Percentiles rank a stretch among this genome's conserved stretches.
These are phyloP conservation scores for Graphilbum fragrans DNA, from an alignment of 2,329 filamentous ascomycete genomes.

Conservation along the genomic window DNA sequence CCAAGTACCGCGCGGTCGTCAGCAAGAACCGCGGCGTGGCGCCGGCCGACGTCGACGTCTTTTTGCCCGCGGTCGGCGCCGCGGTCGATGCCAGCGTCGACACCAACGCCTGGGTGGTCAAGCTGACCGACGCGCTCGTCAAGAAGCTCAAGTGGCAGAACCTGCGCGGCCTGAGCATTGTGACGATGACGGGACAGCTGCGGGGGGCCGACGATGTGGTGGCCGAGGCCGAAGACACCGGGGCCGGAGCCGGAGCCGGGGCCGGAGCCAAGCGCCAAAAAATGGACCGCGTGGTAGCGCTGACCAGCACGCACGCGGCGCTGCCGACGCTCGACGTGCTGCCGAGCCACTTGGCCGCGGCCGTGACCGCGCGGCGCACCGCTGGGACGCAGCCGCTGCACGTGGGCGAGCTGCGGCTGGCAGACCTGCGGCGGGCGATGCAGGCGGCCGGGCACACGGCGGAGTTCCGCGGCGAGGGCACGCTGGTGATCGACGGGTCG, in stretches of 20 bases:
- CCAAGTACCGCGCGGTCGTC: conserved; percentile 63
- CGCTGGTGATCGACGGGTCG: conserved; percentile 73
- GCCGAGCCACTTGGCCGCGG: conserved; percentile 40
- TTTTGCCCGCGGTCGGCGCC: conserved; percentile 64
- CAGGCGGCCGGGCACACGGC: conserved; percentile 71
- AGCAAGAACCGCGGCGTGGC: conserved; percentile 29
- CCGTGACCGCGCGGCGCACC: conserved; percentile 55
- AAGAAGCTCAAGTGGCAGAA: conserved; percentile 90
- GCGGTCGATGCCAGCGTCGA: conserved; percentile 86
- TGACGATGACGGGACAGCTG: conserved; percentile 72
- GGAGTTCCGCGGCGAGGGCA: conserved; percentile 89
- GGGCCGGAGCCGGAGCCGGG: conserved; percentile 8
- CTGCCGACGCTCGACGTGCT: conserved; percentile 42
- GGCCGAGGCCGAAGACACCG: conserved; percentile 18
- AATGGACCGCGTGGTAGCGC: conserved; percentile 20
- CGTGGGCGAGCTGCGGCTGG: conserved; percentile 82
- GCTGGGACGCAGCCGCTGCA: conserved; percentile 72
- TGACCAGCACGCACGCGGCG: conserved; percentile 6
- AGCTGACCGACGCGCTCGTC: conserved; percentile 72
- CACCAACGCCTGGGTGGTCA: conserved; percentile 94
- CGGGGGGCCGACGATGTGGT: conserved; percentile 20
- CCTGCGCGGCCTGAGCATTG: conserved; percentile 77
- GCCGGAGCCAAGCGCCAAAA: conserved; percentile 38
- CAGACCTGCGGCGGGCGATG: conserved; percentile 78
- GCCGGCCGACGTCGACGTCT: conserved; percentile 54